These are phyloP conservation scores for Cyclotella cryptica DNA, from an alignment of 108 stramenopile species.

Conservation along the genomic window DNA sequence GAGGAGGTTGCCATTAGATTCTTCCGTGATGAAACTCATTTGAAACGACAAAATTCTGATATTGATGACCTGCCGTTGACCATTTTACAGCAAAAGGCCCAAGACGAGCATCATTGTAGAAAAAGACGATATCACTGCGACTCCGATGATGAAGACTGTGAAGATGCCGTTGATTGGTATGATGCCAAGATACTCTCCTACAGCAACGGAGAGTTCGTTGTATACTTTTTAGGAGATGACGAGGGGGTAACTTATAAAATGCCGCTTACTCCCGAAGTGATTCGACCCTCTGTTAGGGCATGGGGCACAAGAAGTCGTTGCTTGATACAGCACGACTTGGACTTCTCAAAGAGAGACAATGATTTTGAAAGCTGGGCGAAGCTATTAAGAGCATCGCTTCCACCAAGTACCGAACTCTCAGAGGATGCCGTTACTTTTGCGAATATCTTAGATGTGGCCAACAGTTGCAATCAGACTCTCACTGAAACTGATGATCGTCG, in stretches of 20 bases:
- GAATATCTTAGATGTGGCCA: neutral
- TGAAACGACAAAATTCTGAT: neutral
- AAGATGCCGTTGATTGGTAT: slow-evolving; percentile 81
- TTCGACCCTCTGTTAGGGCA: slow-evolving; percentile 73
- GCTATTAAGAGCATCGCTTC: slow-evolving; percentile 19
- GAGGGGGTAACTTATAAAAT: slow-evolving; percentile 72
- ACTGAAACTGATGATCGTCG: neutral
- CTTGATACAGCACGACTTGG: slow-evolving; percentile 38
- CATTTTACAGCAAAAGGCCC: neutral
- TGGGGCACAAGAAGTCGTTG: slow-evolving; percentile 74
- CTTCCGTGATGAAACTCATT: neutral
- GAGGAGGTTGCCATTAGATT: slow-evolving; percentile 24
- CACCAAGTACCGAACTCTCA: slow-evolving; percentile 60
- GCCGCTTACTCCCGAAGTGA: slow-evolving; percentile 56
- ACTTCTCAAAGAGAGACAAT: slow-evolving; percentile 17
- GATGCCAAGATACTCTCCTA: slow-evolving; percentile 65
- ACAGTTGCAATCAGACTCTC: too few species aligned
- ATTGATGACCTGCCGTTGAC: slow-evolving; percentile 22
- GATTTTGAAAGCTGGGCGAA: slow-evolving; percentile 22
- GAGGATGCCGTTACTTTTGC: slow-evolving; percentile 49
- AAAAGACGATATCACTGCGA: slow-evolving; percentile 15
- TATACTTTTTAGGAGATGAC: slow-evolving; percentile 71
- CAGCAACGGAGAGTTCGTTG: slow-evolving; percentile 27
- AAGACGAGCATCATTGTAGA: neutral
- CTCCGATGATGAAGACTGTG: slow-evolving; percentile 40